A percentile compares a stretch with the other conserved stretches of the same genome.
These are phyloP conservation scores for Styphnolobium japonicum DNA, from an alignment of 306 rosid species.

Conservation along the genomic window DNA sequence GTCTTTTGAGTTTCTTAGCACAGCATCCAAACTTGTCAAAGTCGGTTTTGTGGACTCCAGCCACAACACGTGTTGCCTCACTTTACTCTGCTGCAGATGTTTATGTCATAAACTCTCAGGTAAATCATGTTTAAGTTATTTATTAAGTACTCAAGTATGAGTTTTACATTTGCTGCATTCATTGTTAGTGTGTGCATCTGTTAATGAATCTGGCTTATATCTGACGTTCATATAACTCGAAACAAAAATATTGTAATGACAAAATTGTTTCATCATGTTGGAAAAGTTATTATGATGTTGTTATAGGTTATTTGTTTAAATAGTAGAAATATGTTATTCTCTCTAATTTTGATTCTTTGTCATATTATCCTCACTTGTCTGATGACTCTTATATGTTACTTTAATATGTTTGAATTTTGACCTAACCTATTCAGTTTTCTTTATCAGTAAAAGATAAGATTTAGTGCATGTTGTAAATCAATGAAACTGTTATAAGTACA, in stretches of 20 bases:
- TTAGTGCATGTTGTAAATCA: neutral
- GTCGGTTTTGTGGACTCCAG: constrained; percentile 81
- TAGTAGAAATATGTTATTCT: neutral
- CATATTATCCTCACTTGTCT: neutral
- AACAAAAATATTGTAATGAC: neutral
- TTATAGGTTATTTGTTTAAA: neutral
- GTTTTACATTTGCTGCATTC: neutral
- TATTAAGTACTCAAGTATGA: neutral
- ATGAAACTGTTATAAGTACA: constrained; percentile 3
- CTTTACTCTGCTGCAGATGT: constrained; percentile 93
- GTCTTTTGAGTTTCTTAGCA: constrained; percentile 49
- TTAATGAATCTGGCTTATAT: neutral
- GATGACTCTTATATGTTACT: neutral
- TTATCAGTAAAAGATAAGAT: neutral
- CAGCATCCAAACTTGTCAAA: constrained; percentile 73
- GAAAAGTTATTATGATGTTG: constrained; percentile 12
- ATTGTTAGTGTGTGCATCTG: neutral
- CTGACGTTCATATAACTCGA: neutral
- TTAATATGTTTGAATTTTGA: neutral
- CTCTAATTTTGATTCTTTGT: neutral
- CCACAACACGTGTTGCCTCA: constrained; percentile 77
- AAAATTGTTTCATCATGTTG: neutral
- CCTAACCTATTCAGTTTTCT: neutral
- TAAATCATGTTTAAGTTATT: constrained; percentile 26
- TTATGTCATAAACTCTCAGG: constrained; percentile 93